Conservation (phyloP, 140 eudicot genomes). For the Oenanthe javanica region DNA sequence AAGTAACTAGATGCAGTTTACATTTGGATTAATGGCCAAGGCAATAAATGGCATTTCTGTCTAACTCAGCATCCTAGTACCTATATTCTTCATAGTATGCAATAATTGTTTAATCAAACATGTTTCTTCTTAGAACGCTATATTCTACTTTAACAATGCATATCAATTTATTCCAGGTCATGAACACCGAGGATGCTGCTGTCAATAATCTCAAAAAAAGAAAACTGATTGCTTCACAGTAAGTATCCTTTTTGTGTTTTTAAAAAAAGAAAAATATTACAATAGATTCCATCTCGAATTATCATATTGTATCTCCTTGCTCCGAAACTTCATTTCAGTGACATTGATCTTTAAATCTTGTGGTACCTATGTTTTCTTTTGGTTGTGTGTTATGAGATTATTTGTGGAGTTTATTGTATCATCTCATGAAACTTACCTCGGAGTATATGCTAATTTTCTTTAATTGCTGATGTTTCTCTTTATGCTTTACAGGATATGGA, state of each 20-base stretch:
- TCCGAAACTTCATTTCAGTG: background rate
- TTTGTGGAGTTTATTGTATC: background rate
- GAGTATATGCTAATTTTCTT: conserved; percentile 4
- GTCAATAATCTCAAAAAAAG: conserved; percentile 70
- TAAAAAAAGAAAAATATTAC: background rate
- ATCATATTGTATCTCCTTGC: background rate
- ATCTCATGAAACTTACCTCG: background rate
- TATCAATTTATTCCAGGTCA: conserved; percentile 32
- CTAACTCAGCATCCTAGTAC: too few relatives aligned
- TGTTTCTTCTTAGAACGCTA: background rate
- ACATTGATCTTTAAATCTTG: background rate
- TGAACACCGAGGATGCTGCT: conserved; percentile 45
- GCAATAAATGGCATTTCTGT: too few relatives aligned
- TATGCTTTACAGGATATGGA: conserved; percentile 60
- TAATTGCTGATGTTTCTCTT: conserved; percentile 9
- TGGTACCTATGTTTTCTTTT: background rate
- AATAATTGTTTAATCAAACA: background rate
- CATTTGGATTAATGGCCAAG: too few relatives aligned
- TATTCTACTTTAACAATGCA: background rate
- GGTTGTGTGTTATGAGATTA: background rate
- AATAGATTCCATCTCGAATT: conserved; percentile 11
- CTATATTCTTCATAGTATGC: background rate
- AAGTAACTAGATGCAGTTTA: too few relatives aligned
- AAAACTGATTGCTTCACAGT: conserved; percentile 71
- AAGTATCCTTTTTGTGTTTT: conserved; percentile 18